Conservation (phyloP, 495 filamentous ascomycete species). For the Acidiella bohemica region DNA sequence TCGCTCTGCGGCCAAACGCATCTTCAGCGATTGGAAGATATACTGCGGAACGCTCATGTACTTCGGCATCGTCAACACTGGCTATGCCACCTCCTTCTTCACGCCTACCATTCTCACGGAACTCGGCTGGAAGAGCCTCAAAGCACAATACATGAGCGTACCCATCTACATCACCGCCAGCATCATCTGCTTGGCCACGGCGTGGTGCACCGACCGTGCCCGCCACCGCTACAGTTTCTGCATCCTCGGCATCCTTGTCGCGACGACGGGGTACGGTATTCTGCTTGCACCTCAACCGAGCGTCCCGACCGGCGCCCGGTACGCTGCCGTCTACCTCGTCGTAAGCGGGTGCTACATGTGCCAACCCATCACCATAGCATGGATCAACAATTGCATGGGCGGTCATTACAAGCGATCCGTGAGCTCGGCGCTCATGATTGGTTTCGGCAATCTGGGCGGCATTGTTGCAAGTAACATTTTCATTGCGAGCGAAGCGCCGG, state of each 20-base stretch:
- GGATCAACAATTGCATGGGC: slow-evolving; percentile 26
- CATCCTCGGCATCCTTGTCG: slow-evolving; percentile 20
- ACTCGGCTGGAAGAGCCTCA: slow-evolving; percentile 17
- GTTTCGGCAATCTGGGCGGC: slow-evolving; percentile 36
- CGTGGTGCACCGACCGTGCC: slow-evolving; percentile 21
- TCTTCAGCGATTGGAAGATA: slow-evolving; percentile 26
- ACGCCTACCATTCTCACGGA: slow-evolving; percentile 21
- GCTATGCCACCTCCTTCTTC: slow-evolving; percentile 27
- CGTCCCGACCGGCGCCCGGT: slow-evolving; percentile 24
- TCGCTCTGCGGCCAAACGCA: slow-evolving; percentile 23
- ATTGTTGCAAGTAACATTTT: slow-evolving; percentile 32
- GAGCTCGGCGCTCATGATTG: slow-evolving; percentile 33
- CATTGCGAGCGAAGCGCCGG: slow-evolving; percentile 26
- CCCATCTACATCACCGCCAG: slow-evolving; percentile 28
- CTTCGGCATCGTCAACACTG: slow-evolving; percentile 24
- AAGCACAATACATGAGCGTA: slow-evolving; percentile 26
- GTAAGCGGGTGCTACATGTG: slow-evolving; percentile 28
- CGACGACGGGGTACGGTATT: not conserved
- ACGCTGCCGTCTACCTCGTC: slow-evolving; percentile 32
- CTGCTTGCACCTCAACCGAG: slow-evolving; percentile 20
- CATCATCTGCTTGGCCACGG: slow-evolving; percentile 3
- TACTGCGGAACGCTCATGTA: slow-evolving; percentile 24
- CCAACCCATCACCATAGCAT: slow-evolving; percentile 29
- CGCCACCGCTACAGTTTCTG: slow-evolving; percentile 29
- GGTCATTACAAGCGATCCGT: slow-evolving; percentile 34